Evolutionary conservation across 208 protist species (phyloP), one percentile per base, ranked within the genome.

Genomic region (Acanthamoeba pearcei): DNA sequence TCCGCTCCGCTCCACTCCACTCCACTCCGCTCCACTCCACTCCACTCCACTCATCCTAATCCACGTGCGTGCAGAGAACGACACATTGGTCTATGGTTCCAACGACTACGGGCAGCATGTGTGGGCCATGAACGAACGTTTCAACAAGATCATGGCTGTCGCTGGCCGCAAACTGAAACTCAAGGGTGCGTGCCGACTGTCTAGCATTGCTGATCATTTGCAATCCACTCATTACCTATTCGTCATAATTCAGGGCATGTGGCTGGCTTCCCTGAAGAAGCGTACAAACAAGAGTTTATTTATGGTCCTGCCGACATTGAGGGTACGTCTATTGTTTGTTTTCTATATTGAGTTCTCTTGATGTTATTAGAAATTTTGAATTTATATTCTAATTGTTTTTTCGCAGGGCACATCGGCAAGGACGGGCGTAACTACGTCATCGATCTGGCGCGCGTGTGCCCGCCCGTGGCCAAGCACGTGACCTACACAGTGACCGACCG

Each of bases 401-500:
- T 57, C 2, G 57, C 42, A 92, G 90, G 91, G 5, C 91, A 95
- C 35, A 53, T 83, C 55, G 91, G 91, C 15, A 85, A 35, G 42
- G 91, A 95, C 76, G 91, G 74, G 22, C 55, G 62, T 8, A 82
- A 88, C 91, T 95, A 95, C 60, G 42, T 95, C 55, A 74, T 95
- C 74, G 91, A 95, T 38, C 19, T 88, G 12, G 91, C 91, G 22
- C 91, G 91, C 38, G 74, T 94, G 22, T 97, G 94, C 38, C 96
- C 96, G 55, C 96, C 96, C 38, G 95, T 96, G 51, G 90, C 51
- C 66, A 83, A 51, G 62, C 85, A 74, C 85, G 62, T 53, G 22
- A 66, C 85, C 38, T 72, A 66, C 62, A 55, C 17, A 19, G 60
- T 72, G 17, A 74, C 32, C 24, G 60, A 72, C 13, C 29, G 24